A percentile compares a stretch with the other conserved stretches of the same genome.
Conservation (phyloP, 805 yeast species). For the Yarrowia sp. region DNA sequence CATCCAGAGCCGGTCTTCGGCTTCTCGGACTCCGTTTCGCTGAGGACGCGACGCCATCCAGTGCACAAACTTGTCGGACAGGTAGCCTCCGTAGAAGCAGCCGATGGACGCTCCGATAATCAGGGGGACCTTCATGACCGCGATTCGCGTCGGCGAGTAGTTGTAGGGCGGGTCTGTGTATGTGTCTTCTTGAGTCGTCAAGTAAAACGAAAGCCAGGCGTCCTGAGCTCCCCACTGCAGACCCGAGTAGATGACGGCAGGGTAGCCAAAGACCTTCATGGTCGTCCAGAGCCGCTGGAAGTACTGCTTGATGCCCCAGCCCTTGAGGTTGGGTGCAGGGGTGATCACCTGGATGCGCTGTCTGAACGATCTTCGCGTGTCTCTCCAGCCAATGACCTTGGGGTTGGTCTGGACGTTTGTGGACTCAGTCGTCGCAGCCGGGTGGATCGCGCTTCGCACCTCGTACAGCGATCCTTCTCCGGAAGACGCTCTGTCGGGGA, state of each 20-base stretch:
- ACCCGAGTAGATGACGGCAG: constrained; percentile 61
- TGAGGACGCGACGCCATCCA: constrained; percentile 47
- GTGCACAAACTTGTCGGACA: constrained; percentile 56
- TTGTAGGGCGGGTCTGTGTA: constrained; percentile 67
- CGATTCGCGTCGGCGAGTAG: constrained; percentile 64
- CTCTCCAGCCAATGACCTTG: constrained; percentile 38
- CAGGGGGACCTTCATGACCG: constrained; percentile 71
- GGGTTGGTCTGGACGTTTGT: constrained; percentile 24
- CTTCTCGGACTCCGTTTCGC: constrained; percentile 51
- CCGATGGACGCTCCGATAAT: constrained; percentile 54
- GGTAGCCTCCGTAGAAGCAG: constrained; percentile 48
- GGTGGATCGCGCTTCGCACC: constrained; percentile 1
- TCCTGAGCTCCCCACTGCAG: constrained; percentile 78
- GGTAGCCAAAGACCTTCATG: constrained; percentile 42
- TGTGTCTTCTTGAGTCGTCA: constrained; percentile 68
- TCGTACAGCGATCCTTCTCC: background rate
- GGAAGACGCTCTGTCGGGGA: background rate
- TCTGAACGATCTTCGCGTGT: constrained; percentile 40
- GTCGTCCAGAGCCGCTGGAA: constrained; percentile 49
- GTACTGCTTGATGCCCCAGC: constrained; percentile 67
- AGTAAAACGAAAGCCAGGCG: constrained; percentile 69
- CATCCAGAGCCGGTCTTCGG: constrained; percentile 58
- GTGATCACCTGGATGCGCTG: constrained; percentile 45
- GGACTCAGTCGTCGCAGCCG: background rate
- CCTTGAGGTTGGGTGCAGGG: constrained; percentile 54